phyloP scores from a whole-genome alignment of 352 stramenopile genomes.

The Pythium volutum region DNA sequence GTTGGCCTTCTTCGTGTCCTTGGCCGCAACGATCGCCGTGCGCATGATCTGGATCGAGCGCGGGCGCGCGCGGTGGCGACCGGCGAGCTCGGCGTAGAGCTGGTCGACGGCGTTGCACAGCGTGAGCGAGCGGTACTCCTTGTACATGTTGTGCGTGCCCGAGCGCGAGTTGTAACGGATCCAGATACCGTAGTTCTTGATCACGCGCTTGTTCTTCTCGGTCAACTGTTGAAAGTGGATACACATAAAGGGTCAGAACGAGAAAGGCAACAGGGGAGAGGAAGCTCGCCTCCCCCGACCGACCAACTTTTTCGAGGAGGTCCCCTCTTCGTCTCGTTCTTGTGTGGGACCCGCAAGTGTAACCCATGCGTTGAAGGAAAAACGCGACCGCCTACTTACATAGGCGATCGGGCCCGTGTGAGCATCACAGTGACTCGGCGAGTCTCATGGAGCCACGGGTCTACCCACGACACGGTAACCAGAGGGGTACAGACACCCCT shows the following conservation, averaged over 20 bases:
- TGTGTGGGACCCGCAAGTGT: neutral
- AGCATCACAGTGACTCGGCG: neutral
- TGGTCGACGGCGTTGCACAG: slow-evolving; percentile 98
- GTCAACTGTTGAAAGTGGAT: slow-evolving; percentile 71
- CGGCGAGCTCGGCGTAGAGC: slow-evolving; percentile 99
- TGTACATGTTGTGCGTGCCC: slow-evolving; percentile 99
- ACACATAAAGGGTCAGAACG: neutral
- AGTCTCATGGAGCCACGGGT: neutral
- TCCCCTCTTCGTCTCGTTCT: neutral
- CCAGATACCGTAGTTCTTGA: slow-evolving; percentile 99
- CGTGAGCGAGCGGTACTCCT: slow-evolving; percentile 99
- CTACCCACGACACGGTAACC: no score
- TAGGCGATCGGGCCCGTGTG: neutral
- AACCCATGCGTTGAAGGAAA: neutral
- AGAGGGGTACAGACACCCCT: neutral
- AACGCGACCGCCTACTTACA: neutral
- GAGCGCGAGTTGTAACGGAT: slow-evolving; percentile 99
- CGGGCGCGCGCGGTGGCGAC: slow-evolving; percentile 95
- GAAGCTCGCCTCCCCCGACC: neutral
- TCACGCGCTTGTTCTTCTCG: slow-evolving; percentile 97
- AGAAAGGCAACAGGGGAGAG: neutral
- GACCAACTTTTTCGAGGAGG: neutral
- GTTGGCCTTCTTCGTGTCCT: slow-evolving; percentile 96
- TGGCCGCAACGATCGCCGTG: slow-evolving; percentile 93
- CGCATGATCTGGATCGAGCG: slow-evolving; percentile 99